A percentile compares a stretch with the other conserved stretches of the same genome.
Conservation (phyloP, 345 rosid genomes). For the Pugionium cornutum region DNA sequence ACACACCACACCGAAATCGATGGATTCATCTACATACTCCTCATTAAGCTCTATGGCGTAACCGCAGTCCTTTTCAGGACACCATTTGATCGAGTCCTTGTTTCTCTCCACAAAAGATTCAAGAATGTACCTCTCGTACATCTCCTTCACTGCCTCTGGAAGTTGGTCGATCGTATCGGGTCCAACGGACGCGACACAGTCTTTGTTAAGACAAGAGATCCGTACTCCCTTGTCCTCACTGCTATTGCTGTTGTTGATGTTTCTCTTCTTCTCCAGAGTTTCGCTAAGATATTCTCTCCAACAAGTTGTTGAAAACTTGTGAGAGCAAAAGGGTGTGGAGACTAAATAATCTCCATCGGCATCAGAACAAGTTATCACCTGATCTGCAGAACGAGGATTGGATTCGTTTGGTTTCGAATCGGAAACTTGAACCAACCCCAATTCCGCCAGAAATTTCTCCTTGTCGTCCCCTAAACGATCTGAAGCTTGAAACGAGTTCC, state of each 20-base stretch:
- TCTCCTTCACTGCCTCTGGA: background rate
- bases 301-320: slow-evolving; percentile 15
- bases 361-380: background rate
- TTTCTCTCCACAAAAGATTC: slow-evolving; percentile 9
- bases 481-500: slow-evolving; percentile 16
- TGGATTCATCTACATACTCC: background rate
- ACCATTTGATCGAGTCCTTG: slow-evolving; percentile 12
- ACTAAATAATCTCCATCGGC: background rate
- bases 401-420: background rate
- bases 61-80: slow-evolving; percentile 18
- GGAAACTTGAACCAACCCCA: slow-evolving; percentile 19
- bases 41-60: slow-evolving; percentile 18
- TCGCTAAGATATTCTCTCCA: slow-evolving; percentile 24
- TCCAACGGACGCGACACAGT: slow-evolving; percentile 22
- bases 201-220: slow-evolving; percentile 5
- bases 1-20: slow-evolving; percentile 17
- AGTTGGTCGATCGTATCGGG: slow-evolving; percentile 17
- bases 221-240: background rate
- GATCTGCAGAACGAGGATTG: background rate
- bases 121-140: slow-evolving; percentile 17
- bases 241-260: too few species aligned
- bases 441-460: slow-evolving; percentile 11
- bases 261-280: background rate
- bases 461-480: slow-evolving; percentile 26
- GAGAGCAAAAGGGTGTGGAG: slow-evolving; percentile 38